Conservation (phyloP, 805 yeast genomes). For the Yarrowia phangngaensis region DNA sequence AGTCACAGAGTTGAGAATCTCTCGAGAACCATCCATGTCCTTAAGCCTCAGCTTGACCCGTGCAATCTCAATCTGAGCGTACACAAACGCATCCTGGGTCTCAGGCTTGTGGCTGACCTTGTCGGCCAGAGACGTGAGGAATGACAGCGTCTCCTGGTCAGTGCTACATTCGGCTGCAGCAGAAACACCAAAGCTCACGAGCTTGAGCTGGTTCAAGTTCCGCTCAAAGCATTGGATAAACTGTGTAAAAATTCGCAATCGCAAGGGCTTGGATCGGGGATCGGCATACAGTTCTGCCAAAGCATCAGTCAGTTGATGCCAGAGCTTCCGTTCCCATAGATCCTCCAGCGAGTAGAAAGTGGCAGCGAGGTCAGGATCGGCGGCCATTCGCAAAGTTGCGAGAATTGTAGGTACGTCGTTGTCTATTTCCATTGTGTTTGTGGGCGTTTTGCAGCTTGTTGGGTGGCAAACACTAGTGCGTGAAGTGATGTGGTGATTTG, state of each 20-base stretch:
- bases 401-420: slow-evolving; percentile 49
- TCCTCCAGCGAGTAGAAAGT: slow-evolving; percentile 72
- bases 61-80: slow-evolving; percentile 69
- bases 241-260: slow-evolving; percentile 63
- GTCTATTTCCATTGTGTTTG: slow-evolving; percentile 13
- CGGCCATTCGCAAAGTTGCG: slow-evolving; percentile 60
- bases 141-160: slow-evolving; percentile 49
- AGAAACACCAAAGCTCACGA: slow-evolving; percentile 66
- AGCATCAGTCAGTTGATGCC: slow-evolving; percentile 85
- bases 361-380: slow-evolving; percentile 60
- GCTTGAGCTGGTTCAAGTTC: slow-evolving; percentile 73
- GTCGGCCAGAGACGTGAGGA: slow-evolving; percentile 45
- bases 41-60: slow-evolving; percentile 59
- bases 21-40: slow-evolving; percentile 57
- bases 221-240: slow-evolving; percentile 65
- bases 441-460: too few species aligned
- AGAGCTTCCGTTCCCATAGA: slow-evolving; percentile 78
- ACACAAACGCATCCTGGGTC: slow-evolving; percentile 50
- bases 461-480: too few species aligned
- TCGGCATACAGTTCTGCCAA: slow-evolving; percentile 58
- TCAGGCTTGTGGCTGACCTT: slow-evolving; percentile 45
- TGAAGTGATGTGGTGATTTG: too few species aligned
- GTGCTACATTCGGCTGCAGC: slow-evolving; percentile 48
- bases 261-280: slow-evolving; percentile 50
- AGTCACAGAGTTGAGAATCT: slow-evolving; percentile 59